phyloP scores from a whole-genome alignment of 1,284 basidiomycete species.

The Trametes polyzona region DNA sequence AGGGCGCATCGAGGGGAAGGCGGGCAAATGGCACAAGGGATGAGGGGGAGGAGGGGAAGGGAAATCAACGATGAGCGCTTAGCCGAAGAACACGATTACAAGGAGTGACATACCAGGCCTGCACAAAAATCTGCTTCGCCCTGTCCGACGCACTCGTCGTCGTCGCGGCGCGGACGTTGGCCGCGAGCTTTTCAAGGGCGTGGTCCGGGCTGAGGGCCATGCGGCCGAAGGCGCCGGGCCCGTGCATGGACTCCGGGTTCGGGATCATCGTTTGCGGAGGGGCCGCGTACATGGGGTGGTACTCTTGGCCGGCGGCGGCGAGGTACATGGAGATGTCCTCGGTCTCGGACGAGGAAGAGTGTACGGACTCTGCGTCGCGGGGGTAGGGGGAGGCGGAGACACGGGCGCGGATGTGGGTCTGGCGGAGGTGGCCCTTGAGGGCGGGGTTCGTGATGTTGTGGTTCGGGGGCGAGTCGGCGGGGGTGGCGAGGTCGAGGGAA shows the following conservation, averaged over 20 bases:
- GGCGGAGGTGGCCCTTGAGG: slow-evolving; percentile 72
- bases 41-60: slow-evolving; percentile 8
- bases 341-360: slow-evolving; percentile 83
- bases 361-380: slow-evolving; percentile 80
- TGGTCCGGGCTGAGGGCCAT: slow-evolving; percentile 77
- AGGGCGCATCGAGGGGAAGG: neutral
- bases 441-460: slow-evolving; percentile 70
- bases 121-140: slow-evolving; percentile 89
- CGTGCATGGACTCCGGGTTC: slow-evolving; percentile 65
- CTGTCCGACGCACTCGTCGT: slow-evolving; percentile 87
- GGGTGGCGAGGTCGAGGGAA: slow-evolving; percentile 49
- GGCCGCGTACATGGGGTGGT: slow-evolving; percentile 62
- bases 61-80: slow-evolving; percentile 13
- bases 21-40: slow-evolving; percentile 1
- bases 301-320: slow-evolving; percentile 50
- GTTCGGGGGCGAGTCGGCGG: slow-evolving; percentile 70
- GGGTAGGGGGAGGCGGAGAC: slow-evolving; percentile 81
- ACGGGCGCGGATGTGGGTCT: slow-evolving; percentile 75
- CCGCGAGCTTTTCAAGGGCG: slow-evolving; percentile 81
- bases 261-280: slow-evolving; percentile 37
- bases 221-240: slow-evolving; percentile 69
- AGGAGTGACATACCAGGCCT: slow-evolving; percentile 69
- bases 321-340: slow-evolving; percentile 83
- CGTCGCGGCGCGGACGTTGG: slow-evolving; percentile 83
- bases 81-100: slow-evolving; percentile 6